Evolutionary conservation across 257 asterid genomes (phyloP).

Genomic region (Solanum clarkiae): DNA sequence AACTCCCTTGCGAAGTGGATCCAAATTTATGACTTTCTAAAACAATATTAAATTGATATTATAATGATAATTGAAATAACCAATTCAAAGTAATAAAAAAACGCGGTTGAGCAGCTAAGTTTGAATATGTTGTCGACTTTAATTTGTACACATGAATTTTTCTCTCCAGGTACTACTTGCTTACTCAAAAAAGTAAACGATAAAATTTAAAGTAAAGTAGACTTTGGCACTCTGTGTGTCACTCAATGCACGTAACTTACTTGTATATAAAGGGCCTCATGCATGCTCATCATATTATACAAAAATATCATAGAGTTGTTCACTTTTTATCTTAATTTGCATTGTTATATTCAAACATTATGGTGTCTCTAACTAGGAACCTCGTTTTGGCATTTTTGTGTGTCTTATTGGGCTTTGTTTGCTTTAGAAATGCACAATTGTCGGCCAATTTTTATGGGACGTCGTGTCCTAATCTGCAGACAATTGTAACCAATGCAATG

Average conservation of each 20-base stretch:
- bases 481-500: constrained; percentile 28
- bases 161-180: not conserved
- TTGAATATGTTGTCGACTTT: not conserved
- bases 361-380: not conserved
- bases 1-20: no score
- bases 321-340: not conserved
- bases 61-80: not conserved
- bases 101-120: not conserved
- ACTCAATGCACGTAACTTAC: not conserved
- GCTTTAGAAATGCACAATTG: constrained; percentile 33
- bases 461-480: constrained; percentile 29
- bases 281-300: not conserved
- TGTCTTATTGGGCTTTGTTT: not conserved
- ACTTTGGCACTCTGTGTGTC: not conserved
- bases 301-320: not conserved
- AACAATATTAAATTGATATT: no score
- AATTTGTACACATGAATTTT: not conserved
- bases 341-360: not conserved
- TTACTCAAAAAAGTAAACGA: not conserved
- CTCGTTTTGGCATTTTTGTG: not conserved
- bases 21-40: not conserved
- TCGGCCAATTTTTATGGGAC: constrained; percentile 30
- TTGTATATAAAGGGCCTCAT: not conserved
- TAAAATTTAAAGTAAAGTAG: not conserved
- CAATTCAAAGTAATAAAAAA: not conserved